phyloP scores from a whole-genome alignment of 148 eudicot genomes.

The Chenopodium suecicum region DNA sequence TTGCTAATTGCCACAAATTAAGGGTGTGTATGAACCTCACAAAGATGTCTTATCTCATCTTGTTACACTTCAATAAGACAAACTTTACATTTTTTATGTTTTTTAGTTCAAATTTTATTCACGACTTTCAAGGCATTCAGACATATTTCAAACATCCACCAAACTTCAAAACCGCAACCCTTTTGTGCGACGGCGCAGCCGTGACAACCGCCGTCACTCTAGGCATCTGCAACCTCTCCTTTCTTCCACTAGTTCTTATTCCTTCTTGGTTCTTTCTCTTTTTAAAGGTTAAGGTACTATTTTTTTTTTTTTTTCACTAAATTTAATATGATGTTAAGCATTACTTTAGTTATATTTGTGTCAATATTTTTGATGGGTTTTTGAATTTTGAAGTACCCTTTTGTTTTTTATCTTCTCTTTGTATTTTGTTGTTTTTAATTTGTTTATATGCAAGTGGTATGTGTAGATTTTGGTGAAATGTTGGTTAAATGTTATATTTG shows the following conservation, averaged over 20 bases:
- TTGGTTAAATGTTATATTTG: not conserved
- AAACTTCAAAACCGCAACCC: not conserved
- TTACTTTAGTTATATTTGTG: too few relatives aligned
- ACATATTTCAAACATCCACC: not conserved
- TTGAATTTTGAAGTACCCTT: not conserved
- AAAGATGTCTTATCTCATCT: not conserved
- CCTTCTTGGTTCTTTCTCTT: not conserved
- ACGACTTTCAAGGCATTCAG: not conserved
- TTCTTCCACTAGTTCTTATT: not conserved
- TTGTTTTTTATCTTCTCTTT: not conserved
- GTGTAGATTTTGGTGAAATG: too few relatives aligned
- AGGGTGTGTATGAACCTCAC: not conserved
- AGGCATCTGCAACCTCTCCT: not conserved
- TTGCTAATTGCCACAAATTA: conserved; percentile 11
- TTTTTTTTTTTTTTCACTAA: too few relatives aligned
- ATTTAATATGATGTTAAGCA: too few relatives aligned
- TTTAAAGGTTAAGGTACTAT: not conserved
- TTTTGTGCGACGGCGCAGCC: not conserved
- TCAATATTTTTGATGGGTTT: too few relatives aligned
- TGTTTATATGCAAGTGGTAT: too few relatives aligned
- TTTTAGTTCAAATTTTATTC: not conserved
- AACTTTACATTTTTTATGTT: not conserved
- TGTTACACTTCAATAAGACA: not conserved
- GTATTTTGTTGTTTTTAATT: too few relatives aligned
- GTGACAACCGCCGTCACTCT: not conserved